phyloP scores from a whole-genome alignment of 2,329 filamentous ascomycete species.

The Pezicula carpinea region DNA sequence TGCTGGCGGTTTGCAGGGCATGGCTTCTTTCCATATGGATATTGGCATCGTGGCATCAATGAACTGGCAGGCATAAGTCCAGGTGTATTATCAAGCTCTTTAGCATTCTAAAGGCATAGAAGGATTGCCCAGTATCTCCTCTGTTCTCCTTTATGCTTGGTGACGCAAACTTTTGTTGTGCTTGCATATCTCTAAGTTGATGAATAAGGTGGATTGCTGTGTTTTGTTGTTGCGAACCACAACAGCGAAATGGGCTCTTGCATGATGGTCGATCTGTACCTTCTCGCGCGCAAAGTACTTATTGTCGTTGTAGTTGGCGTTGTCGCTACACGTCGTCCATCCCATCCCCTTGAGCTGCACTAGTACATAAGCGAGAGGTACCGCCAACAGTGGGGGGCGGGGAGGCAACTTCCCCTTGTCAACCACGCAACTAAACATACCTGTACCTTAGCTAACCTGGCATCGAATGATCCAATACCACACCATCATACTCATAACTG shows the following conservation, averaged over 20 bases:
- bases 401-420: not conserved
- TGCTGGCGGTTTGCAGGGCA: constrained; percentile 20
- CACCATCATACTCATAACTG: too few relatives aligned
- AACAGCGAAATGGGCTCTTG: too few relatives aligned
- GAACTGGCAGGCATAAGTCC: constrained; percentile 21
- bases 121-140: constrained; percentile 25
- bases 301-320: too few relatives aligned
- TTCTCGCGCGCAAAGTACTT: too few relatives aligned
- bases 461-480: too few relatives aligned
- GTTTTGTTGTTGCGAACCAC: too few relatives aligned
- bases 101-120: constrained; percentile 29
- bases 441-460: not conserved
- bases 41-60: constrained; percentile 14
- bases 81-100: constrained; percentile 21
- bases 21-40: constrained; percentile 17
- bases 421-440: not conserved
- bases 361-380: too few relatives aligned
- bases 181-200: not conserved
- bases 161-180: not conserved
- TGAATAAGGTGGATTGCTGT: too few relatives aligned
- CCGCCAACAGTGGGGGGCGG: not conserved
- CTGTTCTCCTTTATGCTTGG: not conserved
- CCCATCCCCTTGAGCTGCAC: too few relatives aligned
- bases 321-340: too few relatives aligned
- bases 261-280: too few relatives aligned